Conservation (phyloP, 1,139 yeast genomes). For the Suhomyces kunorum region DNA sequence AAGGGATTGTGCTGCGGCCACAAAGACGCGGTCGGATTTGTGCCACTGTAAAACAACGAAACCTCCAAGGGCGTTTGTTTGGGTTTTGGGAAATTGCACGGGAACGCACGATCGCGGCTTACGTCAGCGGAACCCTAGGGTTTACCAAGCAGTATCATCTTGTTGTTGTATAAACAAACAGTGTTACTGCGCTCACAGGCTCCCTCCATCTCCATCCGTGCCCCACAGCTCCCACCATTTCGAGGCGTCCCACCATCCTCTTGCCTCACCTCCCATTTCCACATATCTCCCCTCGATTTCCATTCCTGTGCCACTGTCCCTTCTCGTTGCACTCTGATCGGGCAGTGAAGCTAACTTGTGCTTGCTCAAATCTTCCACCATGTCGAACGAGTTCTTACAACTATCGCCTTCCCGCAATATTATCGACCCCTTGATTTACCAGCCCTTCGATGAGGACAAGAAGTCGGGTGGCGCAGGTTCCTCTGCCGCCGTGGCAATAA, state of each 20-base stretch:
- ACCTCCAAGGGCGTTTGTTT: constrained; percentile 7
- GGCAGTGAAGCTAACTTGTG: constrained; percentile 1
- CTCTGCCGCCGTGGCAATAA: constrained; percentile 1
- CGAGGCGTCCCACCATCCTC: not conserved
- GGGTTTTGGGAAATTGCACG: constrained; percentile 5
- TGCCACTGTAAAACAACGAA: too few species aligned
- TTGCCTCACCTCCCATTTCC: not conserved
- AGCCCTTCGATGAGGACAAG: constrained; percentile 16
- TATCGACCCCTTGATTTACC: constrained; percentile 32
- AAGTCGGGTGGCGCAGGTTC: constrained; percentile 1
- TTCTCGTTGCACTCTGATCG: not conserved
- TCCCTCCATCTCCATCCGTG: not conserved
- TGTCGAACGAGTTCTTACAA: constrained; percentile 38
- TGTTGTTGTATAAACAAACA: constrained; percentile 6
- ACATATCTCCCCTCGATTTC: not conserved
- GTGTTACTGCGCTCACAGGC: not conserved
- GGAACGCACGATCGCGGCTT: constrained; percentile 1
- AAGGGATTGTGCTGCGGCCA: constrained; percentile 1
- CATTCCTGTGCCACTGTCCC: not conserved
- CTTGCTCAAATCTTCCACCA: constrained; percentile 13
- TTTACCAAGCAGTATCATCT: constrained; percentile 9
- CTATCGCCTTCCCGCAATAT: constrained; percentile 39
- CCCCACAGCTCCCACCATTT: not conserved
- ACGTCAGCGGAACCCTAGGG: constrained; percentile 4
- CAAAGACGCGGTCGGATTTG: constrained; percentile 13